Conservation (phyloP, 495 filamentous ascomycete genomes). For the Penicillium pancosmium region DNA sequence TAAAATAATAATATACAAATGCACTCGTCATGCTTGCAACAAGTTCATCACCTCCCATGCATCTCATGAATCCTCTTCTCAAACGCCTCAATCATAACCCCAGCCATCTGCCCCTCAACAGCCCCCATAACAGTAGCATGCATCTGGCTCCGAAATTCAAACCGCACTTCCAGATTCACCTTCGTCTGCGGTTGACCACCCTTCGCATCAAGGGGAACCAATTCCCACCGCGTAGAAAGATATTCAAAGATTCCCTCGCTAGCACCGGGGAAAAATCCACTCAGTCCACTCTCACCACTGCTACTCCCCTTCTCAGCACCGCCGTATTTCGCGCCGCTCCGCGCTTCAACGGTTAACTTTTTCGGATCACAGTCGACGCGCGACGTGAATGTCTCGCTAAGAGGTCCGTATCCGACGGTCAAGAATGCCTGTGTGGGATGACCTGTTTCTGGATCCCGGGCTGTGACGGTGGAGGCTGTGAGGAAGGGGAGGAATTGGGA, state of each 20-base stretch:
- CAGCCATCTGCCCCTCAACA: constrained; percentile 80
- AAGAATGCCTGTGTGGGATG: constrained; percentile 79
- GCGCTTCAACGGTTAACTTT: constrained; percentile 68
- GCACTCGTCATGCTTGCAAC: neutral
- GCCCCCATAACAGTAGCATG: constrained; percentile 78
- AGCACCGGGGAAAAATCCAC: constrained; percentile 40
- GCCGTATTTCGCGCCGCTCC: constrained; percentile 60
- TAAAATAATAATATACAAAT: neutral
- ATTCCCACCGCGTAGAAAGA: constrained; percentile 76
- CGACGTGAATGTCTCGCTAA: constrained; percentile 79
- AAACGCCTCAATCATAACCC: constrained; percentile 91
- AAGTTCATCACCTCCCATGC: constrained; percentile 27
- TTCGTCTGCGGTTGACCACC: constrained; percentile 55
- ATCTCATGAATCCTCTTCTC: constrained; percentile 72
- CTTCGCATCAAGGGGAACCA: constrained; percentile 47
- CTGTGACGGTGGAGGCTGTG: constrained; percentile 69
- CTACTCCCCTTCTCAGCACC: constrained; percentile 14
- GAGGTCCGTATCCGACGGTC: constrained; percentile 78
- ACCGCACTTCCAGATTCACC: constrained; percentile 73
- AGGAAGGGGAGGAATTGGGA: constrained; percentile 85
- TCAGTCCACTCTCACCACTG: constrained; percentile 14
- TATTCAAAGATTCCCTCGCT: constrained; percentile 69
- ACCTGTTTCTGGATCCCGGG: constrained; percentile 49
- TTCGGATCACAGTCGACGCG: constrained; percentile 72
- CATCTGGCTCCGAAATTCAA: constrained; percentile 80